These are phyloP conservation scores for Coemansia sp. DNA, from an alignment of 192 early-diverging fungal genomes.

Conservation along the genomic window DNA sequence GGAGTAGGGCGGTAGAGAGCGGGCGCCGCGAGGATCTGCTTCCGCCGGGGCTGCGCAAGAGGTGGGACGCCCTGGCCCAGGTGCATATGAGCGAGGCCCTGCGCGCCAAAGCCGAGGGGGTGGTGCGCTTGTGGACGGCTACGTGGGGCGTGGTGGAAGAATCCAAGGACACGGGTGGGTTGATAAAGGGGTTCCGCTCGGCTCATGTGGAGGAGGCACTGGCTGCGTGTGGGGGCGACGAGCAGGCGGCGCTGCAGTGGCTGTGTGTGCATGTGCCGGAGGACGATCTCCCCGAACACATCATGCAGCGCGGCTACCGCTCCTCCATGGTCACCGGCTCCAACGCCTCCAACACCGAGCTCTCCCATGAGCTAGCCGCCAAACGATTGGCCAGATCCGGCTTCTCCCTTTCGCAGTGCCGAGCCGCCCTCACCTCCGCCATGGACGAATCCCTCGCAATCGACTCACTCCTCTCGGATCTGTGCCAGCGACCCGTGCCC, in stretches of 20 bases:
- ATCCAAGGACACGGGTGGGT: neutral
- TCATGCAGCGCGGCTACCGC: constrained; percentile 25
- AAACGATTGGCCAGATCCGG: constrained; percentile 27
- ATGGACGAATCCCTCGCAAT: constrained; percentile 18
- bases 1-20: constrained; percentile 36
- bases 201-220: constrained; percentile 76
- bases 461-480: neutral
- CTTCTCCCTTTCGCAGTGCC: constrained; percentile 16
- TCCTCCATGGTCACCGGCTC: constrained; percentile 12
- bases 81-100: constrained; percentile 67
- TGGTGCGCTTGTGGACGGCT: constrained; percentile 58
- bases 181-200: constrained; percentile 63
- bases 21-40: constrained; percentile 43
- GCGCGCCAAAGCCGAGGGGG: constrained; percentile 60
- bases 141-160: constrained; percentile 14
- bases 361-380: constrained; percentile 7
- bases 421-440: neutral
- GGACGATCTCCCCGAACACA: constrained; percentile 60
- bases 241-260: constrained; percentile 71
- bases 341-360: neutral
- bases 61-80: constrained; percentile 56
- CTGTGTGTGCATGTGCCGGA: constrained; percentile 88
- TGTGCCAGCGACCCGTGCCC: constrained; percentile 1
- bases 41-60: neutral
- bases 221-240: constrained; percentile 48